A percentile compares a stretch with the other conserved stretches of the same genome.
These are phyloP conservation scores for Ceratocystis diversiconidia DNA, from an alignment of 2,329 filamentous ascomycete genomes.

Conservation along the genomic window DNA sequence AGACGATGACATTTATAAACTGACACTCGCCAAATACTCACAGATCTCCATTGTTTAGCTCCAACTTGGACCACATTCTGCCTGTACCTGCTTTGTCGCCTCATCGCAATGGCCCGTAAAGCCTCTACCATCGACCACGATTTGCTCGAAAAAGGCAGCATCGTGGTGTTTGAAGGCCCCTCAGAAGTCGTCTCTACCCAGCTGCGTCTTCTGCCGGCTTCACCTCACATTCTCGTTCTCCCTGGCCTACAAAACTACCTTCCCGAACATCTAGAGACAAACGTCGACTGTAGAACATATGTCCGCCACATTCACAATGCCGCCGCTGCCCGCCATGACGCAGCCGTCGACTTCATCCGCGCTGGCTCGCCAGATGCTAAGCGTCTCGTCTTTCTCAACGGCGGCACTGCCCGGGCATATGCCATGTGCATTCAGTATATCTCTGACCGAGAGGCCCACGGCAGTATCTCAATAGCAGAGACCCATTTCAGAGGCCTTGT, in stretches of 20 bases:
- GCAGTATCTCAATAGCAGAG: slow-evolving; percentile 37
- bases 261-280: slow-evolving; percentile 22
- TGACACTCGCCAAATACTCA: neutral
- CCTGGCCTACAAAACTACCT: slow-evolving; percentile 38
- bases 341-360: slow-evolving; percentile 38
- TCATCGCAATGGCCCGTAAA: slow-evolving; percentile 35
- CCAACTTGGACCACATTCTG: neutral
- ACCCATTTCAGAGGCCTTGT: slow-evolving; percentile 36
- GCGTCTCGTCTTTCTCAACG: slow-evolving; percentile 46
- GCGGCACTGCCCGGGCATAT: slow-evolving; percentile 42
- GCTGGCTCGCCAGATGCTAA: slow-evolving; percentile 33
- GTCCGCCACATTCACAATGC: slow-evolving; percentile 40
- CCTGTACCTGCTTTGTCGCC: slow-evolving; percentile 32
- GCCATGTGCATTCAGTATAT: slow-evolving; percentile 41
- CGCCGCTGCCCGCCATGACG: slow-evolving; percentile 32
- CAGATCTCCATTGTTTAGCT: neutral
- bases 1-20: neutral
- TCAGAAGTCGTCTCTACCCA: slow-evolving; percentile 42
- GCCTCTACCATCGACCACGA: slow-evolving; percentile 11
- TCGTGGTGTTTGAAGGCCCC: slow-evolving; percentile 48
- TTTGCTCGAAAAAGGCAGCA: slow-evolving; percentile 29
- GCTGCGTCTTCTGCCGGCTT: slow-evolving; percentile 44
- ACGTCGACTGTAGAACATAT: slow-evolving; percentile 26
- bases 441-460: slow-evolving; percentile 36
- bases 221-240: slow-evolving; percentile 42